phyloP scores from a whole-genome alignment of 1,284 basidiomycete species.

The Xerocomus minutiporus region DNA sequence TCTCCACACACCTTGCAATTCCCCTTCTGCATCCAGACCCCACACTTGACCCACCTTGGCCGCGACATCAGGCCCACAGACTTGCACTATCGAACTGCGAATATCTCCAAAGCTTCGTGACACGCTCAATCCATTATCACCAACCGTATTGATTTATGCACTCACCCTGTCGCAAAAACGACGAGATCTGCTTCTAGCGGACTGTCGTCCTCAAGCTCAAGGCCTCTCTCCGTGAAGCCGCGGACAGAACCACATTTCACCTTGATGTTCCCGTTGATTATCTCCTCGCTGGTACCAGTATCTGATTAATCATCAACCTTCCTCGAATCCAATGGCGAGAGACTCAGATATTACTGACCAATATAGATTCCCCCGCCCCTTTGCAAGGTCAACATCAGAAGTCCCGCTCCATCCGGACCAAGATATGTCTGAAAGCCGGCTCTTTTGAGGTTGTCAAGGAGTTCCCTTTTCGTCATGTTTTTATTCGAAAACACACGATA shows the following conservation, averaged over 20 bases:
- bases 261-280: constrained; percentile 44
- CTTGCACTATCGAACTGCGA: constrained; percentile 30
- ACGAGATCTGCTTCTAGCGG: constrained; percentile 41
- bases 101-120: constrained; percentile 24
- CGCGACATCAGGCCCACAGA: constrained; percentile 38
- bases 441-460: constrained; percentile 37
- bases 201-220: constrained; percentile 40
- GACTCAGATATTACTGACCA: constrained; percentile 18
- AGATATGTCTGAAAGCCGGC: constrained; percentile 42
- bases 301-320: constrained; percentile 16
- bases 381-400: constrained; percentile 34
- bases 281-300: constrained; percentile 35
- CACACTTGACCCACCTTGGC: constrained; percentile 38
- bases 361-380: constrained; percentile 42
- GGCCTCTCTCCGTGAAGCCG: constrained; percentile 30
- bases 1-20: constrained; percentile 39
- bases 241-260: constrained; percentile 37
- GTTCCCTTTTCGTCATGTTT: constrained; percentile 20
- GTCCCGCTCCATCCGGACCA: constrained; percentile 39
- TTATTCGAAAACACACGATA: neutral
- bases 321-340: neutral
- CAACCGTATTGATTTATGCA: neutral
- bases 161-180: constrained; percentile 42
- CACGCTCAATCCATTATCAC: neutral
- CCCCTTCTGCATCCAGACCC: constrained; percentile 45